Evolutionary conservation across 1,284 basidiomycete genomes (phyloP).

Genomic region (Anthracocystis walkeri): DNA sequence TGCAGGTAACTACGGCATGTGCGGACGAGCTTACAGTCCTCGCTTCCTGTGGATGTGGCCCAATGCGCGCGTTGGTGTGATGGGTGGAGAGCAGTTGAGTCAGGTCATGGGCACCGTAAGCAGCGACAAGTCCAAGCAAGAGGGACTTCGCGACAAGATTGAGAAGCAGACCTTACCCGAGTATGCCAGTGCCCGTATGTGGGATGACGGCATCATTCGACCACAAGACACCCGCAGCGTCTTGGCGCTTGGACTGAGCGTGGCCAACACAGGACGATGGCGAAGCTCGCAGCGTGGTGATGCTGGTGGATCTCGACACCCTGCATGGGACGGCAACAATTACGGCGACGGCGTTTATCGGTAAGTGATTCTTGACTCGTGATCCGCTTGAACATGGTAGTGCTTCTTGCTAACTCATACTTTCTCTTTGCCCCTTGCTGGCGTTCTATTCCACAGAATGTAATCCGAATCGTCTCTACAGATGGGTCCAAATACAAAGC

Average conservation of each 20-base stretch:
- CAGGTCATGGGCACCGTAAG: constrained; percentile 92
- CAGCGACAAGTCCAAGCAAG: constrained; percentile 47
- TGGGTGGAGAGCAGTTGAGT: constrained; percentile 92
- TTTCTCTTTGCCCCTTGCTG: neutral
- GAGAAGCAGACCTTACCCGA: constrained; percentile 86
- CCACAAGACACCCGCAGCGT: constrained; percentile 90
- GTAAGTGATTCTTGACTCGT: neutral
- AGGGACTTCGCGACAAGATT: constrained; percentile 80
- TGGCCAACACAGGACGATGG: constrained; percentile 72
- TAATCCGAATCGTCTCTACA: neutral
- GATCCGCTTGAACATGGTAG: neutral
- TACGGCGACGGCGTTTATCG: constrained; percentile 56
- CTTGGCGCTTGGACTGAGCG: constrained; percentile 83
- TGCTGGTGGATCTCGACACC: constrained; percentile 47
- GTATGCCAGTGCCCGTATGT: constrained; percentile 88
- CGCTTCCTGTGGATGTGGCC: constrained; percentile 99
- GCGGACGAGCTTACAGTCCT: constrained; percentile 79
- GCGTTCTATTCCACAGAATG: constrained; percentile 7
- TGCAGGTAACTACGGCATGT: constrained; percentile 83
- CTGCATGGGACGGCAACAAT: constrained; percentile 64
- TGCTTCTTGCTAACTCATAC: neutral
- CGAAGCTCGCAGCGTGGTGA: constrained; percentile 48
- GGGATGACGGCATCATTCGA: constrained; percentile 94
- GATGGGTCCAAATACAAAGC: too few relatives aligned
- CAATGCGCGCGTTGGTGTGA: constrained; percentile 93